Percentiles rank a stretch among this genome's conserved stretches.
Conservation (phyloP, 2,329 filamentous ascomycete genomes). For the Sclerotinia subarctica region DNA sequence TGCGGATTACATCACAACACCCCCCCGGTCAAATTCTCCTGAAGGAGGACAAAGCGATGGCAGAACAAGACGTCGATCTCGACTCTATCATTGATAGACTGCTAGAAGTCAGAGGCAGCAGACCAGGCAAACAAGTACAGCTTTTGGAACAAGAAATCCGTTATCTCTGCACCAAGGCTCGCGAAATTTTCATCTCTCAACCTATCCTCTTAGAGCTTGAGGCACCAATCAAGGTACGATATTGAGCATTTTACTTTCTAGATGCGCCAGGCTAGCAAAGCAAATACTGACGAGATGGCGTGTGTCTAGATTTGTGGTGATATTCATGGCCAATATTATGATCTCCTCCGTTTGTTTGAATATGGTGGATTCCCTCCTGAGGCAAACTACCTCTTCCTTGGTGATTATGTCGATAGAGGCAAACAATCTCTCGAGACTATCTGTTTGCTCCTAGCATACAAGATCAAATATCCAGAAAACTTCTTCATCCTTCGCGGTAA, state of each 20-base stretch:
- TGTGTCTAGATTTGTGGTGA: constrained; percentile 85
- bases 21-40: constrained; percentile 34
- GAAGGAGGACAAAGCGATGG: constrained; percentile 52
- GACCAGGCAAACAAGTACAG: constrained; percentile 97
- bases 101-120: constrained; percentile 94
- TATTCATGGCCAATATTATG: constrained; percentile 99
- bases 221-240: constrained; percentile 90
- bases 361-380: constrained; percentile 97
- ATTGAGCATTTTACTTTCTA: neutral
- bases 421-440: constrained; percentile 99
- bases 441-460: constrained; percentile 93
- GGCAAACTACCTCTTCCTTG: constrained; percentile 98
- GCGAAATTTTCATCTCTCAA: constrained; percentile 99
- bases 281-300: constrained; percentile 23
- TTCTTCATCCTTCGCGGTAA: constrained; percentile 98
- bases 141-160: constrained; percentile 94
- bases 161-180: constrained; percentile 95
- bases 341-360: constrained; percentile 94
- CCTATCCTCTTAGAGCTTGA: constrained; percentile 96
- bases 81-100: constrained; percentile 99
- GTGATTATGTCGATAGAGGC: constrained; percentile 97
- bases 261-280: neutral
- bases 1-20: constrained; percentile 35
- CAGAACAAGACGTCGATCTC: constrained; percentile 90
- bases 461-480: constrained; percentile 99